Evolutionary conservation across 2,329 filamentous ascomycete genomes (phyloP), one percentile per base, ranked within the genome.

Genomic region (Sporothrix phasma): DNA sequence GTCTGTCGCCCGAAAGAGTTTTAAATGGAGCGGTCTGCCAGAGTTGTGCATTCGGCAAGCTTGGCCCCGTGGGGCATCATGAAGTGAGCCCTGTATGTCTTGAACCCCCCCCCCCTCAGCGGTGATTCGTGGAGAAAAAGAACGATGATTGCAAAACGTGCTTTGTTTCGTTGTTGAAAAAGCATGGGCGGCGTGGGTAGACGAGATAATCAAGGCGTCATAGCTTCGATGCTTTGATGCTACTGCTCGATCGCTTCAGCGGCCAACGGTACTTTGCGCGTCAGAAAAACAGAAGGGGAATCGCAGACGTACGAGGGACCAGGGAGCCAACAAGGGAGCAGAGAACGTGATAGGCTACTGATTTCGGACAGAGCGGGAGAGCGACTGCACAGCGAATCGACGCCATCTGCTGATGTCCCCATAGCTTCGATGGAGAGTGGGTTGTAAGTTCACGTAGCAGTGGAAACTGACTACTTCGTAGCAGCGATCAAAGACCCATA

Each of bases 191-290:
- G 6, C 8, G 17, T 53, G 26, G 15, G 29, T 11, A 17, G 19
- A 7, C 15, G 11, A n/a, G n/a, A 56, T 56, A 56, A 56, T 56
- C 51, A 56, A 56, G 22, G 51, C 51, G 51, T 56, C 51, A 56
- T 56, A 56, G 51, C 31, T 56, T 39, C 31, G n/a, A 56, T 39
- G 51, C 31, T 56, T 39, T 19, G n/a, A 56, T 39, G 51, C 31
- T 24, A 39, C 51, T 24, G 51, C 47, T 51, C n/a, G 6, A 10
- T 8, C 47, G 26, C 15, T n/a, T 19, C 26, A 17, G 24, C 31
- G 11, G 29, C n/a, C 11, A 4, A 39, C n/a, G n/a, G n/a, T n/a
- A n/a, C n/a, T n/a, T n/a, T n/a, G n/a, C n/a, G n/a, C n/a, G n/a
- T n/a, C n/a, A n/a, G n/a, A n/a, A n/a, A n/a, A n/a, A n/a, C n/a